phyloP scores from a whole-genome alignment of 345 rosid species.

The Eucalyptus marginata region DNA sequence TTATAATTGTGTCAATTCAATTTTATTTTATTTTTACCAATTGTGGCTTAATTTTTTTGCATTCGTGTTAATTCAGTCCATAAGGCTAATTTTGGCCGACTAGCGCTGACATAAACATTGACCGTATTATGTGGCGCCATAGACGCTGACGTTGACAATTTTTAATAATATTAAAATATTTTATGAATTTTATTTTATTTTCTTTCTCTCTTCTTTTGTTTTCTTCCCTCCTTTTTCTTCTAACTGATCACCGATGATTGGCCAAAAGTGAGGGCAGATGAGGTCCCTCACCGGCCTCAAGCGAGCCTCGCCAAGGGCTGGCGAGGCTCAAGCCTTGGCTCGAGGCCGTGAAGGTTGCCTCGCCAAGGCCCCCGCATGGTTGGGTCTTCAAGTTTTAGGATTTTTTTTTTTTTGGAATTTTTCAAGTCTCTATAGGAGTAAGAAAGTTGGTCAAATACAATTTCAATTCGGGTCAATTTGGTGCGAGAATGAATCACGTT shows the following conservation, averaged over 20 bases:
- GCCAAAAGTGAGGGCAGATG: too few relatives aligned
- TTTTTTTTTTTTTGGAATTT: neutral
- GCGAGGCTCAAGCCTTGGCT: fast-evolving
- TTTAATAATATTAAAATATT: too few relatives aligned
- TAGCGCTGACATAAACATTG: fast-evolving
- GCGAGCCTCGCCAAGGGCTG: neutral
- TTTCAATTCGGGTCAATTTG: neutral
- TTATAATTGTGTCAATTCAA: too few relatives aligned
- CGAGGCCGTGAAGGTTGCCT: neutral
- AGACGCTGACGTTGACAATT: fast-evolving
- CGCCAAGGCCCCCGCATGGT: neutral
- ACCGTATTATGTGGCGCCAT: fast-evolving
- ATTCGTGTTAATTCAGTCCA: too few relatives aligned
- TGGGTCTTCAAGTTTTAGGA: neutral
- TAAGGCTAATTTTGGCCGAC: too few relatives aligned
- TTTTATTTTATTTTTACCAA: too few relatives aligned
- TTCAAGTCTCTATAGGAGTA: neutral
- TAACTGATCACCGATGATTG: too few relatives aligned
- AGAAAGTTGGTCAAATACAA: neutral
- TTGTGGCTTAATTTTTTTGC: neutral
- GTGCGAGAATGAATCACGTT: neutral
- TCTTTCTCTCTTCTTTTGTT: too few relatives aligned
- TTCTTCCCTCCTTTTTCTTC: neutral
- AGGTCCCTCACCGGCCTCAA: neutral
- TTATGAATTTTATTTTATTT: neutral